These are phyloP conservation scores for Microglena sp. DNA, from an alignment of 139 green algal genomes.

Conservation along the genomic window DNA sequence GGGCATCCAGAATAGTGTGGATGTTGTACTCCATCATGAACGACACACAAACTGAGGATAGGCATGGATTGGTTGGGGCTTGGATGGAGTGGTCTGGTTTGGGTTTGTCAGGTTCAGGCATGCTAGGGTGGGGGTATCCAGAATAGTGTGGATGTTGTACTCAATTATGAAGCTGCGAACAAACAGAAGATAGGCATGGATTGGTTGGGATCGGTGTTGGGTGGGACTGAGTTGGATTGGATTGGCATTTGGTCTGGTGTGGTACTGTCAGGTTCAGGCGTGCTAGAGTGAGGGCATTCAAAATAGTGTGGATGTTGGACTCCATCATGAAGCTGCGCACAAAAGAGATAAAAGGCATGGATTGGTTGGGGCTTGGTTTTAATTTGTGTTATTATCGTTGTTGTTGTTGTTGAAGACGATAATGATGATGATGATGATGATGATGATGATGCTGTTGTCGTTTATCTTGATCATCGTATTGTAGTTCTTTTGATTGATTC, in stretches of 20 bases:
- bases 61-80: not conserved
- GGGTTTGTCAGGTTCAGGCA: not conserved
- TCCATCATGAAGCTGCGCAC: slow-evolving; percentile 92
- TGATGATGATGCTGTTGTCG: too few species aligned
- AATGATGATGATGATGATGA: too few species aligned
- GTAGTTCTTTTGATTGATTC: too few species aligned
- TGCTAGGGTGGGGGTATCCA: slow-evolving; percentile 29
- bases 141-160: slow-evolving; percentile 96
- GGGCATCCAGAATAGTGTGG: slow-evolving; percentile 88
- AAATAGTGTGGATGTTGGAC: slow-evolving; percentile 95
- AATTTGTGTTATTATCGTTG: too few species aligned
- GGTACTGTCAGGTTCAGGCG: not conserved
- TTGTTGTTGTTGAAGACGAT: too few species aligned
- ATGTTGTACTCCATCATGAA: slow-evolving; percentile 99
- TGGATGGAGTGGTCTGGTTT: not conserved
- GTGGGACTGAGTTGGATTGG: not conserved
- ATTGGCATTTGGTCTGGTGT: not conserved
- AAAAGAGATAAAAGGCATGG: not conserved
- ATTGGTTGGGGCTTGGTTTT: too few species aligned
- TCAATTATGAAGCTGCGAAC: slow-evolving; percentile 92
- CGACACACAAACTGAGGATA: slow-evolving; percentile 29
- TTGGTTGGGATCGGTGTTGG: too few species aligned
- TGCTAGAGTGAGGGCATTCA: slow-evolving; percentile 67
- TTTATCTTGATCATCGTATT: too few species aligned
- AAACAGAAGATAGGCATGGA: not conserved